Conservation (phyloP, 768 basidiomycete genomes). For the Kondoa malvinella region DNA sequence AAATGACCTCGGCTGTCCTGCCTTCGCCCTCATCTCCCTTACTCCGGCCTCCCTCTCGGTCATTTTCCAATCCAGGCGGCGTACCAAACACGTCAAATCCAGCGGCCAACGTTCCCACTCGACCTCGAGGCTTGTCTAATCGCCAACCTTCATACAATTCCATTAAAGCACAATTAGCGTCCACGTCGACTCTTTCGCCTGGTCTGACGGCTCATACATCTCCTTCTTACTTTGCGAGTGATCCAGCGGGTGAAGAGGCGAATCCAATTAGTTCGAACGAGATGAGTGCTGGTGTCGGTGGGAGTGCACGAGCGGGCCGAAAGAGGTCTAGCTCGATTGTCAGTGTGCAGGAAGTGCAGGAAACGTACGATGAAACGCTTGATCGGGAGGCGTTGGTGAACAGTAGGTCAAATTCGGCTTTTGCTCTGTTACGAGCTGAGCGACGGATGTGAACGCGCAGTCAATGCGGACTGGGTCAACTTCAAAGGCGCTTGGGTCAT, state of each 20-base stretch:
- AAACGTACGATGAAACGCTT: slow-evolving; percentile 26
- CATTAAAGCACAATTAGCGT: not conserved
- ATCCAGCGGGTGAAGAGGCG: no score
- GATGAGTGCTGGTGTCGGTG: no score
- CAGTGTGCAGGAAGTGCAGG: slow-evolving; percentile 23
- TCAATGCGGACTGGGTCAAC: slow-evolving; percentile 87
- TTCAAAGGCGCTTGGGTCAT: slow-evolving; percentile 96
- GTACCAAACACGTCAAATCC: no score
- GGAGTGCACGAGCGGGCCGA: no score
- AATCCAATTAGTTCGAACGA: no score
- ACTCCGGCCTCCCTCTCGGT: not conserved
- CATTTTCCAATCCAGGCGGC: not conserved
- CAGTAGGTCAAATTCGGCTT: no score
- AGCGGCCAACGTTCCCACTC: not conserved
- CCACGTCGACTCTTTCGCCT: not conserved
- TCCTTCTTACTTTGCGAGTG: not conserved
- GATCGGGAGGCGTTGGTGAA: slow-evolving; percentile 23
- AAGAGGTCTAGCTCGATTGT: slow-evolving; percentile 23
- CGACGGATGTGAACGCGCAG: slow-evolving; percentile 35
- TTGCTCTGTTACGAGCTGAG: not conserved
- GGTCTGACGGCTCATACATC: not conserved
- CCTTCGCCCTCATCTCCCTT: not conserved
- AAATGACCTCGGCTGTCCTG: not conserved
- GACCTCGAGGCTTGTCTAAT: not conserved
- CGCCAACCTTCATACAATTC: not conserved